Base-by-base conservation (phyloP, 345 rosid species). In the Melastoma malabathricum region DNA sequence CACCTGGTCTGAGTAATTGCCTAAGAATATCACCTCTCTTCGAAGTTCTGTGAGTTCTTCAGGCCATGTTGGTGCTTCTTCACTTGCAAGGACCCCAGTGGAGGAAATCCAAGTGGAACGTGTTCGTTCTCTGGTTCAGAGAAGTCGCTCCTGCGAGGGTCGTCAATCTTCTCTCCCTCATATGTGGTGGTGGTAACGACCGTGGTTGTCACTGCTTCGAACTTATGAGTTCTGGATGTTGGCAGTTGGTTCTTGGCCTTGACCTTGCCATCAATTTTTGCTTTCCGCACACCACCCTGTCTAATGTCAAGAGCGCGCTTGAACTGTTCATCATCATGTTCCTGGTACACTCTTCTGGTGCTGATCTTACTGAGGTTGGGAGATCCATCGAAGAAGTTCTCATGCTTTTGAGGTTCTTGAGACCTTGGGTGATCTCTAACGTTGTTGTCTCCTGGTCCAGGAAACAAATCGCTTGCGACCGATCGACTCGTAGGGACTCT, bases 301-400 rank as follows among this genome's bases (percentile, higher is more conserved):
- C 93, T 82, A 63, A 78, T 62, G 56, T 80, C 79, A 49, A 86
- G 81, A 44, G 82, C 82, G 54, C 82, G 87, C 70, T 73, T 79
- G 52, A 79, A 77, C 49, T 77, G 89, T 55, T 86, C 92, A 44
- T 92, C 98, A n/a, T 87, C 89, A 1, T 64, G 69, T 43, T 82
- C 95, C 6, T 80, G 71, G 57, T 70, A 68, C 50, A 64, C 71
- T 61, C 68, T 92, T 60, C 83, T 66, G 47, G 61, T 47, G 58
- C 73, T 66, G 41, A 72, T 59, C 74, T 73, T 86, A 20, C 78
- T 86, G 58, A 79, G 63, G 71, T 56, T 75, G 51, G 64, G 61
- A 34, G 73, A 59, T 70, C 78, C 56, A 49, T 75, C 73, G 0
- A 80, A 70, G 53, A 67, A 51, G 56, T 66, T 76, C 19, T 77